These are phyloP conservation scores for Verticillium nonalfalfae DNA, from an alignment of 2,329 filamentous ascomycete genomes.

Conservation along the genomic window DNA sequence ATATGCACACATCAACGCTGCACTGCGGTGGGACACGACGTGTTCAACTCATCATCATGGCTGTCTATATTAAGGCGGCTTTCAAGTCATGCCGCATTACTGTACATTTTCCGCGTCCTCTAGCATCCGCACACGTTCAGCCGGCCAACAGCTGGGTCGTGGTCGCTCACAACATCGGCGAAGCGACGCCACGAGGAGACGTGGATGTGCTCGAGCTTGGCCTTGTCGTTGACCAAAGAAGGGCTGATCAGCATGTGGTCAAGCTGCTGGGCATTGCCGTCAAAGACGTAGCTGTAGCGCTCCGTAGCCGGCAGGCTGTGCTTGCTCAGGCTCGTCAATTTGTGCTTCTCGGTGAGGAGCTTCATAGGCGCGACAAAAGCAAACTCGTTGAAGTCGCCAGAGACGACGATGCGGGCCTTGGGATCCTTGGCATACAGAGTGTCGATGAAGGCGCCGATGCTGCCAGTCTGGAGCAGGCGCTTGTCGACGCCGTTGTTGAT, in stretches of 20 bases:
- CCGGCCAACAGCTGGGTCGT: constrained; percentile 61
- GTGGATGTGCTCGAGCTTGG: constrained; percentile 60
- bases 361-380: constrained; percentile 53
- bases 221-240: constrained; percentile 31
- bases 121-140: constrained; percentile 50
- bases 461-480: constrained; percentile 47
- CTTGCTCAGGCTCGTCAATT: constrained; percentile 56
- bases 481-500: constrained; percentile 57
- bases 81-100: not conserved
- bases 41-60: not conserved
- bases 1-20: too few relatives aligned
- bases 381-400: constrained; percentile 72
- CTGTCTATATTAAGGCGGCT: not conserved
- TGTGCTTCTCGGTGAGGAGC: constrained; percentile 44
- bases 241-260: constrained; percentile 65
- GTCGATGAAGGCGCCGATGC: constrained; percentile 53
- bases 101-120: not conserved
- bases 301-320: constrained; percentile 45
- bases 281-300: constrained; percentile 66
- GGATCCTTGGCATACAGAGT: constrained; percentile 50
- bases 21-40: too few relatives aligned
- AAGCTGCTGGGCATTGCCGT: constrained; percentile 62
- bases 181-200: constrained; percentile 61
- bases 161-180: constrained; percentile 55
- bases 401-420: constrained; percentile 50